These are phyloP conservation scores for Aspergillus calidoustus DNA, from an alignment of 2,329 filamentous ascomycete genomes.

Conservation along the genomic window DNA sequence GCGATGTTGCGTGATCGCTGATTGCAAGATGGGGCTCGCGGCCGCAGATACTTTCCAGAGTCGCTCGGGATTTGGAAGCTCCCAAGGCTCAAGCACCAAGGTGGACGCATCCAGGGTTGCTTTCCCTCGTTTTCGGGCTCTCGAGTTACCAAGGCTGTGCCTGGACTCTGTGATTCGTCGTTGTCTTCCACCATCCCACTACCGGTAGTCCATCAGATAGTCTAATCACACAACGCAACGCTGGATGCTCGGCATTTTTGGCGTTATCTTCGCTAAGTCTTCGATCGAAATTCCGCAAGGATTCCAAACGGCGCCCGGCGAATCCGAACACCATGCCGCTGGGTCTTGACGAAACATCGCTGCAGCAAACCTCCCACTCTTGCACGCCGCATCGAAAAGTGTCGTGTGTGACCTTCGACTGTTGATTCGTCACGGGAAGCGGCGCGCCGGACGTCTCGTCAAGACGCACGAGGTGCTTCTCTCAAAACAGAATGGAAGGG, in stretches of 20 bases:
- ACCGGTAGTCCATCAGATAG: neutral
- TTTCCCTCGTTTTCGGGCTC: neutral
- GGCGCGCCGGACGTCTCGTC: neutral
- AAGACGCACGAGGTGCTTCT: constrained; percentile 7
- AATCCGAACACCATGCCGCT: constrained; percentile 2
- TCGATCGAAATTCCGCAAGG: neutral
- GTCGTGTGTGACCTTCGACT: constrained; percentile 9
- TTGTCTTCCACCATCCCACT: neutral
- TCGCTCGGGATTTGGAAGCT: neutral
- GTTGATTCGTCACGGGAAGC: constrained; percentile 22
- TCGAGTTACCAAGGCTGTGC: neutral
- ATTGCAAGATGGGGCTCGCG: neutral
- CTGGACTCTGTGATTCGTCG: neutral
- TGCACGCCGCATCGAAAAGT: neutral
- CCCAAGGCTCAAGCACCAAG: neutral
- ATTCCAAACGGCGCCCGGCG: neutral
- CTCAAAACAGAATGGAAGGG: constrained; percentile 3
- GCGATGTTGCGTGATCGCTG: neutral
- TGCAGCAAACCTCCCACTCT: constrained; percentile 11
- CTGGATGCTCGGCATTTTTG: neutral
- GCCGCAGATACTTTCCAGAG: neutral
- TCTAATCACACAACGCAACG: neutral
- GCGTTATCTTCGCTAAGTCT: neutral
- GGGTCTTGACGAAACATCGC: neutral
- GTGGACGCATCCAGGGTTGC: neutral